Conservation (phyloP, 768 basidiomycete species). For the Termitomyces sp. region DNA sequence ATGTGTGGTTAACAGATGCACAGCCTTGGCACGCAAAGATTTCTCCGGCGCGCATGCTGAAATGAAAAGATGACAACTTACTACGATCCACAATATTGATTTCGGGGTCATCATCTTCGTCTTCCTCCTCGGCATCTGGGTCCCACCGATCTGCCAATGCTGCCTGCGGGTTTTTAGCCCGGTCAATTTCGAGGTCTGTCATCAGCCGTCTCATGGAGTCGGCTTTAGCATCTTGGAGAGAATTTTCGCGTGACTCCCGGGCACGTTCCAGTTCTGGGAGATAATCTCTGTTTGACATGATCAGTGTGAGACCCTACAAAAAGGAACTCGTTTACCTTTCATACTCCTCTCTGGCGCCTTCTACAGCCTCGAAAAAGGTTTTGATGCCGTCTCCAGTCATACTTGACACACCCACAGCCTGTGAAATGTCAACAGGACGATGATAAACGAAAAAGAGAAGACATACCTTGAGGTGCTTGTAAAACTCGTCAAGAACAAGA, state of each 20-base stretch:
- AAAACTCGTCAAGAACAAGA: conserved; percentile 95
- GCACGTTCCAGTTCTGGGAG: conserved; percentile 83
- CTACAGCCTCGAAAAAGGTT: conserved; percentile 89
- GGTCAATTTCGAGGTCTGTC: conserved; percentile 76
- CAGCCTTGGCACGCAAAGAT: conserved; percentile 3
- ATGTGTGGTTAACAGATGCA: not conserved
- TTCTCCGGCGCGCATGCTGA: not conserved
- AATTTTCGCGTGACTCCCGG: conserved; percentile 54
- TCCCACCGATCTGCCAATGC: conserved; percentile 60
- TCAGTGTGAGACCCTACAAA: conserved; percentile 1
- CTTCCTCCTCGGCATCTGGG: conserved; percentile 45
- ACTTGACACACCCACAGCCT: conserved; percentile 96
- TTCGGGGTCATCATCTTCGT: conserved; percentile 48
- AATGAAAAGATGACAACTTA: conserved; percentile 30
- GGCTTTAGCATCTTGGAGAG: conserved; percentile 59
- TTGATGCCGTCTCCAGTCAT: conserved; percentile 92
- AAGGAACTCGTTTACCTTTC: conserved; percentile 53
- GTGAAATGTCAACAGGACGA: not conserved
- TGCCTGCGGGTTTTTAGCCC: conserved; percentile 52
- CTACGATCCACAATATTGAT: conserved; percentile 68
- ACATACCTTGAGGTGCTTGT: conserved; percentile 86
- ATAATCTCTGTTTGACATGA: conserved; percentile 60
- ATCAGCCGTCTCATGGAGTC: conserved; percentile 76
- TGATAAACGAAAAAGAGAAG: not conserved
- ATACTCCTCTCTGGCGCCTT: conserved; percentile 83